Base-by-base conservation (phyloP, 2,329 filamentous ascomycete species). In the Alternaria ethzedia region DNA sequence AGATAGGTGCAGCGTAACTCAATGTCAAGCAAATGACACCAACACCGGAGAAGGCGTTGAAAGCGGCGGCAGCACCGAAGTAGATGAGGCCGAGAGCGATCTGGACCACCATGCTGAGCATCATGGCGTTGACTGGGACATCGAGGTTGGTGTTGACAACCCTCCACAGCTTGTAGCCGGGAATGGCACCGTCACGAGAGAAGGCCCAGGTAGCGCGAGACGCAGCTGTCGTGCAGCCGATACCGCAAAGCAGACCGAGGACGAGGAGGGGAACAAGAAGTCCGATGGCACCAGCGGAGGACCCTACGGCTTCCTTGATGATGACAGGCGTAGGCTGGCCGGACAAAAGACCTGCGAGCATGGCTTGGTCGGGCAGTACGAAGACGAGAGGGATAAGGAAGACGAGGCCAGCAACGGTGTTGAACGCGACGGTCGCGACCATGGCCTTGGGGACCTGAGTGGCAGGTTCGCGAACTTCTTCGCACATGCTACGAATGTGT, bases 361-460 rank as follows among this genome's bases (percentile, higher is more conserved):
- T 80, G 47, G 82, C 77, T 62, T 91, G 83, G 55, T 91, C 86
- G 57, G 89, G 89, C 6, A 93, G 83, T 61, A 92, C 89, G 76
- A 91, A 92, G 70, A 90, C 83, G 59, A 92, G 81, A 2, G 89
- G 89, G 59, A 93, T 85, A 68, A 92, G 82, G 81, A 91, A 91
- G 67, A 92, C 79, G 25, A 92, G 83, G 44, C 90, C 90, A 65
- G 86, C 87, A 66, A 90, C 73, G 54, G 86, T 87, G 83, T 92
- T 92, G 79, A 92, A 84, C 69, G 88, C 68, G 69, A 92, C 85
- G 67, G 90, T 90, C 25, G 69, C 82, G 49, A 91, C 89, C 88
- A 93, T 91, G 70, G 90, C 90, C 78, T 90, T 90, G 69, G 90
- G 90, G 8, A 92, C 89, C 77, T 92, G 90, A 3, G 84, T 87